phyloP scores from a whole-genome alignment of 208 protist genomes.

The Acanthamoeba triangularis region DNA sequence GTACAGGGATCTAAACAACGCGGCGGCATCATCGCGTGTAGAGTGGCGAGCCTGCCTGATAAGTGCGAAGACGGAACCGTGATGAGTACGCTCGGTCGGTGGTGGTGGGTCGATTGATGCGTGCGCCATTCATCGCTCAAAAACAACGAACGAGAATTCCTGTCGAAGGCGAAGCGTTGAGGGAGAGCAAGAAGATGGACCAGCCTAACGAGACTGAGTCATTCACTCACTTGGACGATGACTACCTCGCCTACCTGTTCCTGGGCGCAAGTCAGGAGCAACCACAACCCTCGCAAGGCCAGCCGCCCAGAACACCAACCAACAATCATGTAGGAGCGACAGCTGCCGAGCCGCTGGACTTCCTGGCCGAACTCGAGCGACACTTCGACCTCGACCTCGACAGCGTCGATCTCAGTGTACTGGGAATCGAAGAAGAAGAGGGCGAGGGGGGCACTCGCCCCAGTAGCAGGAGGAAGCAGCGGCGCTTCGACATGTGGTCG shows the following conservation, averaged over 20 bases:
- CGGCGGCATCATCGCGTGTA: too few species aligned
- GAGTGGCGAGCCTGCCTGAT: neutral
- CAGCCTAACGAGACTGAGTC: too few species aligned
- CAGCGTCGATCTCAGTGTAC: neutral
- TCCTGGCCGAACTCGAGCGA: slow-evolving; percentile 8
- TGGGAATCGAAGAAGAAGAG: neutral
- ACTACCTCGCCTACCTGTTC: too few species aligned
- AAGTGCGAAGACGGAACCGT: neutral
- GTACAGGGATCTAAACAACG: neutral
- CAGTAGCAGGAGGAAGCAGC: neutral
- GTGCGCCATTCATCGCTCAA: neutral
- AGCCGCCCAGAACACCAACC: too few species aligned
- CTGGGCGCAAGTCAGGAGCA: too few species aligned
- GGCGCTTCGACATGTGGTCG: too few species aligned
- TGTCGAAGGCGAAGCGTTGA: neutral
- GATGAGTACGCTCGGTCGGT: neutral
- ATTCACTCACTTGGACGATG: too few species aligned
- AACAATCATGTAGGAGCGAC: too few species aligned
- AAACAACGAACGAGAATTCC: neutral
- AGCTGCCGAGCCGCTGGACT: neutral
- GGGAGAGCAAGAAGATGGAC: too few species aligned
- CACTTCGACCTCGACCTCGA: slow-evolving; percentile 17
- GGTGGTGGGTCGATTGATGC: neutral
- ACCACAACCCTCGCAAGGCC: too few species aligned
- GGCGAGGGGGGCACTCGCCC: neutral